phyloP scores from a whole-genome alignment of 106 monocot genomes.

The Gastrodia elata region DNA sequence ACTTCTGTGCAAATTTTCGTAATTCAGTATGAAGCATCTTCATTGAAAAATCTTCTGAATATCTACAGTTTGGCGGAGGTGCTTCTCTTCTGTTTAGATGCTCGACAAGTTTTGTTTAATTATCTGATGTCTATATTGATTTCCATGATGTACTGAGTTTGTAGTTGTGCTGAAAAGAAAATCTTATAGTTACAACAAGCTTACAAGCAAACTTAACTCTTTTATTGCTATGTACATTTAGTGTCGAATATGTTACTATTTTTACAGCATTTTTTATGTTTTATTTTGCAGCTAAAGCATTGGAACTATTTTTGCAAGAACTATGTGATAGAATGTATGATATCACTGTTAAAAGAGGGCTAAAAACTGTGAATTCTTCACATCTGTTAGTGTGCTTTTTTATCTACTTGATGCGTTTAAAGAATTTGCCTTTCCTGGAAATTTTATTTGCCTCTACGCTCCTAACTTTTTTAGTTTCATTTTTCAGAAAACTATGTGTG shows the following conservation, averaged over 20 bases:
- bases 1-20: too few relatives aligned
- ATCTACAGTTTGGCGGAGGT: too few relatives aligned
- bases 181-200: not conserved
- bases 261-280: not conserved
- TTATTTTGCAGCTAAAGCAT: constrained; percentile 54
- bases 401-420: not conserved
- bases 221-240: not conserved
- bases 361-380: constrained; percentile 57
- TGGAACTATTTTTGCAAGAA: constrained; percentile 76
- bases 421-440: not conserved
- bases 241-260: not conserved
- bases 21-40: too few relatives aligned
- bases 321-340: constrained; percentile 57
- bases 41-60: too few relatives aligned
- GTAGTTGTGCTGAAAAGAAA: not conserved
- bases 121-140: too few relatives aligned
- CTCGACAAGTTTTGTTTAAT: too few relatives aligned
- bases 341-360: constrained; percentile 49
- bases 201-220: not conserved
- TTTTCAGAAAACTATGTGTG: constrained; percentile 74
- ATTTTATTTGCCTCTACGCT: not conserved
- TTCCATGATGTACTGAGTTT: too few relatives aligned
- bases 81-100: too few relatives aligned
- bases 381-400: constrained; percentile 45
- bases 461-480: not conserved